Percentiles rank a stretch among this genome's conserved stretches.
phyloP scores from a whole-genome alignment of 441 rosid genomes.

The Euphorbia schlechtendalii region DNA sequence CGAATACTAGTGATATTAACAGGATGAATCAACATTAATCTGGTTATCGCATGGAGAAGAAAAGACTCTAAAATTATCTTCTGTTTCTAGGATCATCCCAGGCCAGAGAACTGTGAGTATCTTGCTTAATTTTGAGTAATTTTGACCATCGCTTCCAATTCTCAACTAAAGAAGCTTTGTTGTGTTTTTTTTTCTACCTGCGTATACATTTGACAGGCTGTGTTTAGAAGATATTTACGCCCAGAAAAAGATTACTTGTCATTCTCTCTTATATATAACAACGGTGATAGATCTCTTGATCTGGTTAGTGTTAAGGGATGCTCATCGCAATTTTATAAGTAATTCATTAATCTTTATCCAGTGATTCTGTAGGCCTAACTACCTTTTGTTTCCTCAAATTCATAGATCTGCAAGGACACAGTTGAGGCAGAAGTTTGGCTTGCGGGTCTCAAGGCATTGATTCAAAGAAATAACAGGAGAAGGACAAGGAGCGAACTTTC shows the following conservation, averaged over 20 bases:
- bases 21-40: constrained; percentile 75
- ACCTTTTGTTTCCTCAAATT: constrained; percentile 10
- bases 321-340: neutral
- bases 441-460: constrained; percentile 60
- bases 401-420: constrained; percentile 86
- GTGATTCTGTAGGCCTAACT: constrained; percentile 18
- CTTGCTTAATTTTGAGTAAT: constrained; percentile 2
- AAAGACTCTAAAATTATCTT: constrained; percentile 47
- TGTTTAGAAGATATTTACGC: constrained; percentile 78
- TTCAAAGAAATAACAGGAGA: constrained; percentile 37
- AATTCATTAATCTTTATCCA: neutral
- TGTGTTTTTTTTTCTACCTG: constrained; percentile 11
- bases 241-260: constrained; percentile 90
- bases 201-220: constrained; percentile 44
- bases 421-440: constrained; percentile 88
- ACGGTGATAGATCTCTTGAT: constrained; percentile 85
- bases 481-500: constrained; percentile 57
- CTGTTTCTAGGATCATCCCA: constrained; percentile 54
- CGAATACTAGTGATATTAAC: constrained; percentile 39
- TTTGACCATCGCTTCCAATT: neutral
- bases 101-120: constrained; percentile 92
- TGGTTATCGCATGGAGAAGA: constrained; percentile 79
- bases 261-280: constrained; percentile 79
- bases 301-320: constrained; percentile 51
- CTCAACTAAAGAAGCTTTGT: constrained; percentile 2